Evolutionary conservation across 78 protist genomes (phyloP).

Genomic region (Polysphondylium violaceum): DNA sequence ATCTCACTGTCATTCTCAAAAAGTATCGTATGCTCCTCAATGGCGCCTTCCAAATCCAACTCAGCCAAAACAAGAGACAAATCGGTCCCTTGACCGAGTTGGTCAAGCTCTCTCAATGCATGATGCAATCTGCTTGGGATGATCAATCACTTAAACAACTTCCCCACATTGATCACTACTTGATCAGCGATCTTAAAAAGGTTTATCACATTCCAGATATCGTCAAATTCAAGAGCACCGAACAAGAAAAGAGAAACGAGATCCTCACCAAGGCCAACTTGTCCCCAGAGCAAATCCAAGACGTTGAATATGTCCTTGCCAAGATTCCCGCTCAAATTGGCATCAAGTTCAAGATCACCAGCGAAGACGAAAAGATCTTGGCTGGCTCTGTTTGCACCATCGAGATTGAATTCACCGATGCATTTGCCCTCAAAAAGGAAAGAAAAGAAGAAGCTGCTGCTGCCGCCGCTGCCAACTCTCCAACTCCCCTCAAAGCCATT

Average conservation of each 20-base stretch:
- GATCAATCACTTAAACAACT: conserved; percentile 66
- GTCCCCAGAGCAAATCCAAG: neutral
- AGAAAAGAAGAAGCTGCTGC: conserved; percentile 19
- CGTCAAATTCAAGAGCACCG: conserved; percentile 12
- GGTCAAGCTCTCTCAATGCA: conserved; percentile 29
- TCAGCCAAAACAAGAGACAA: conserved; percentile 22
- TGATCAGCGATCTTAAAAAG: neutral
- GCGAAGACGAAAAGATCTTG: neutral
- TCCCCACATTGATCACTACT: conserved; percentile 38
- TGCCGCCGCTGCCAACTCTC: neutral
- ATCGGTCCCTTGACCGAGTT: conserved; percentile 31
- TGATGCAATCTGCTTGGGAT: conserved; percentile 72
- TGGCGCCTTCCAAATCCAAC: conserved; percentile 66
- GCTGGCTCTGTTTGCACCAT: conserved; percentile 18
- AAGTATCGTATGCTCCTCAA: conserved; percentile 20
- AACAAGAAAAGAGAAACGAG: conserved; percentile 35
- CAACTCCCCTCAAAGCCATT: neutral
- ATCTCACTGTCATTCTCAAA: conserved; percentile 20
- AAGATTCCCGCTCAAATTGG: conserved; percentile 58
- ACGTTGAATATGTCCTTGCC: conserved; percentile 35
- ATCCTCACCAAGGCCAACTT: neutral
- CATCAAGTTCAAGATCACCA: conserved; percentile 12
- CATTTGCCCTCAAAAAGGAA: conserved; percentile 15
- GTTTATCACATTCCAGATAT: conserved; percentile 6
- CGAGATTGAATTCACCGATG: conserved; percentile 48